phyloP scores from a whole-genome alignment of 83 land plant species.

The Thuja plicata region DNA sequence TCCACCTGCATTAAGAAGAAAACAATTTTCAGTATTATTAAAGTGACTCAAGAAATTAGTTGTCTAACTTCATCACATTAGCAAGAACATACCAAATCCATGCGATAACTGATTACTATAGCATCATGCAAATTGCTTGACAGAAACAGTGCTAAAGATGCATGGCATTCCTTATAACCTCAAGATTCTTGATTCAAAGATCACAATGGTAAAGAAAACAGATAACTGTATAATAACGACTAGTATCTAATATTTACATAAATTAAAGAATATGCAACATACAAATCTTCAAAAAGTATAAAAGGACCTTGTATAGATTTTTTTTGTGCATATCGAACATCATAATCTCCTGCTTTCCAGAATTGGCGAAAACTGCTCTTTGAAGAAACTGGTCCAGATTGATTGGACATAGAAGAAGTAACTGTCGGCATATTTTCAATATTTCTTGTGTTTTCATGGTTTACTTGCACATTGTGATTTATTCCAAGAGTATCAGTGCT shows the following conservation, averaged over 20 bases:
- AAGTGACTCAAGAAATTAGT: neutral
- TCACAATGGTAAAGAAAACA: neutral
- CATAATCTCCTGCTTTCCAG: conserved; percentile 19
- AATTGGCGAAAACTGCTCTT: conserved; percentile 10
- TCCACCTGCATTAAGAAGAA: conserved; percentile 35
- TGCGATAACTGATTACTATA: neutral
- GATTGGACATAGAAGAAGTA: neutral
- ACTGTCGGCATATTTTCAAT: neutral
- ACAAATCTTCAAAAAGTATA: neutral
- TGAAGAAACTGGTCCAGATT: neutral
- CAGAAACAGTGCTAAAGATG: neutral
- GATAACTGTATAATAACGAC: neutral
- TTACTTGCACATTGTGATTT: neutral
- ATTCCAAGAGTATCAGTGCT: neutral
- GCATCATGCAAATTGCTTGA: neutral
- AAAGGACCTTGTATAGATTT: neutral
- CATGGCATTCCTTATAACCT: neutral
- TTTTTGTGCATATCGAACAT: neutral
- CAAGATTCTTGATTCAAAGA: neutral
- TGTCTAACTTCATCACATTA: neutral
- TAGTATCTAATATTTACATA: neutral
- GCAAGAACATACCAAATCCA: neutral
- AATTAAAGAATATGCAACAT: neutral
- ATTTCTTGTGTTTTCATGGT: neutral
- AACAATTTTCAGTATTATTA: neutral